These are phyloP conservation scores for Epichloe amarillans DNA, from an alignment of 2,329 filamentous ascomycete species.

Conservation along the genomic window DNA sequence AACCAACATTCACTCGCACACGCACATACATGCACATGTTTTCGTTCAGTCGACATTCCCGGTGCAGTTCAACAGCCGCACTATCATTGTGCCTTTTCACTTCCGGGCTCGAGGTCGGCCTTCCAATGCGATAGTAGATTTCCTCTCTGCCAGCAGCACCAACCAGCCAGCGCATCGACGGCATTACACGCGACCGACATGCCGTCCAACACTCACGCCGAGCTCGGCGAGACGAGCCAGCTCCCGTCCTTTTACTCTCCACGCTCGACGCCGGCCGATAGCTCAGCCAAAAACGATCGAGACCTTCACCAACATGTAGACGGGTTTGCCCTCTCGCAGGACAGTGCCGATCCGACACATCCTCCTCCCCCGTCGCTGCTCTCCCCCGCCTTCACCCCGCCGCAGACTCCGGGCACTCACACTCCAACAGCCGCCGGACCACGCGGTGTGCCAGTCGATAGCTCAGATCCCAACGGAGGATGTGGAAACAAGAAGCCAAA, in stretches of 20 bases:
- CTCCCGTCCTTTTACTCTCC: constrained; percentile 37
- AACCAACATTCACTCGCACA: not conserved
- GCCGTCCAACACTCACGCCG: constrained; percentile 3
- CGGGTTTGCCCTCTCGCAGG: constrained; percentile 23
- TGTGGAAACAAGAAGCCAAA: constrained; percentile 54
- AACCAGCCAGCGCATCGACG: not conserved
- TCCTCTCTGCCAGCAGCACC: not conserved
- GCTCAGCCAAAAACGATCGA: constrained; percentile 7
- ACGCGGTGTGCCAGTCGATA: constrained; percentile 46
- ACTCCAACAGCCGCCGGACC: constrained; percentile 34
- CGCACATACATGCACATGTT: not conserved
- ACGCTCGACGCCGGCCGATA: constrained; percentile 18
- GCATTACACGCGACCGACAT: constrained; percentile 1
- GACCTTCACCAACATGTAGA: constrained; percentile 16
- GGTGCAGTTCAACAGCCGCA: not conserved
- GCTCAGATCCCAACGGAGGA: constrained; percentile 41
- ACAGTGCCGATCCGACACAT: constrained; percentile 7
- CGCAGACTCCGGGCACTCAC: constrained; percentile 45
- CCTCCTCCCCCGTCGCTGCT: constrained; percentile 55
- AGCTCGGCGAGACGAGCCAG: constrained; percentile 16
- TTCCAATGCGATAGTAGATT: not conserved
- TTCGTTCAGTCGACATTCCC: not conserved
- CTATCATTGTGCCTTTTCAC: not conserved
- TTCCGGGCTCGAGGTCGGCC: not conserved
- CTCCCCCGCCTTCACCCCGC: constrained; percentile 74